phyloP scores from a whole-genome alignment of 768 basidiomycete species.

The Epithele typhae region DNA sequence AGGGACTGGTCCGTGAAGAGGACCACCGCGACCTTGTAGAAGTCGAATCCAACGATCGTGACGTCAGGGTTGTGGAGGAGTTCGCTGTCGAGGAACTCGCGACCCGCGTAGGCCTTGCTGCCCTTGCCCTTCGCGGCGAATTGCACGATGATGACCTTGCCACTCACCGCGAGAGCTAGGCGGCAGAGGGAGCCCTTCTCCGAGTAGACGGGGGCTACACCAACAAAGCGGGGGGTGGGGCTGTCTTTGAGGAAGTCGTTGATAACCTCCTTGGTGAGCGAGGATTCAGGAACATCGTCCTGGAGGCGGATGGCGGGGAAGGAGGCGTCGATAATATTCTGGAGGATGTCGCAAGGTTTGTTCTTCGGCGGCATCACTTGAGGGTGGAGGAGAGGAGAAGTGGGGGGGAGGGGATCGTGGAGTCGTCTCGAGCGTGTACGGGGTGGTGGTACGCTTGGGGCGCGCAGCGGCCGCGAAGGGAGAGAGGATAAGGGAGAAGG shows the following conservation, averaged over 20 bases:
- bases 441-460: constrained; percentile 15
- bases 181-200: constrained; percentile 37
- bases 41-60: constrained; percentile 51
- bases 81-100: constrained; percentile 32
- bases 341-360: constrained; percentile 6
- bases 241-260: constrained; percentile 10
- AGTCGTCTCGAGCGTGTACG: constrained; percentile 24
- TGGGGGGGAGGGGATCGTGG: constrained; percentile 16
- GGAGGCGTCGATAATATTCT: constrained; percentile 25
- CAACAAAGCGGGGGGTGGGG: constrained; percentile 31
- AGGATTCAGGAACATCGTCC: constrained; percentile 17
- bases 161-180: constrained; percentile 41
- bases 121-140: constrained; percentile 18
- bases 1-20: constrained; percentile 41
- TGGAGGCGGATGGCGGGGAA: constrained; percentile 17
- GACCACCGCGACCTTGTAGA: constrained; percentile 45
- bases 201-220: constrained; percentile 49
- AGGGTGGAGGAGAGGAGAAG: constrained; percentile 14
- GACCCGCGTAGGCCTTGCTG: constrained; percentile 15
- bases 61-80: constrained; percentile 43
- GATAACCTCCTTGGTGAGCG: constrained; percentile 16
- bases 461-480: constrained; percentile 18
- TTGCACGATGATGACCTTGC: constrained; percentile 20
- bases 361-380: constrained; percentile 3
- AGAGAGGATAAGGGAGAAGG: constrained; percentile 22